Percentiles rank a stretch among this genome's conserved stretches.
Evolutionary conservation across 108 stramenopile species (phyloP).

Genomic region (Cafeteria roenbergensis): DNA sequence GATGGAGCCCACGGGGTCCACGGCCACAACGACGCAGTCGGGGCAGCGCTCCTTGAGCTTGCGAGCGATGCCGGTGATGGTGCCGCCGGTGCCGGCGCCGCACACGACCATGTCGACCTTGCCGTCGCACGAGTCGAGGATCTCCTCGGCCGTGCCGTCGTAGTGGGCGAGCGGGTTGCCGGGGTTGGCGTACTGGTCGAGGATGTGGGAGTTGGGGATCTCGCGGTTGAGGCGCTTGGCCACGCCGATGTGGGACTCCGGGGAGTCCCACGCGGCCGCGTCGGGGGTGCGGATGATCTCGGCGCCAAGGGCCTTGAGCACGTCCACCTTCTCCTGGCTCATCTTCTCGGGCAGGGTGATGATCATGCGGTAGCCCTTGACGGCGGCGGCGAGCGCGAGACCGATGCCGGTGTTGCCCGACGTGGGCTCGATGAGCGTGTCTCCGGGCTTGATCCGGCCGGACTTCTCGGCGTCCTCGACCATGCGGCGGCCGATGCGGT

Average conservation of each 20-base stretch:
- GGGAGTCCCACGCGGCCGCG: conserved; percentile 68
- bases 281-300: conserved; percentile 80
- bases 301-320: conserved; percentile 72
- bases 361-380: conserved; percentile 69
- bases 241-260: conserved; percentile 73
- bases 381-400: conserved; percentile 67
- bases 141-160: conserved; percentile 76
- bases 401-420: conserved; percentile 89
- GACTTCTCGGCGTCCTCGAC: conserved; percentile 37
- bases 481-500: conserved; percentile 60
- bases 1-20: conserved; percentile 56
- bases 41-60: conserved; percentile 63
- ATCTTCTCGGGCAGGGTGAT: conserved; percentile 84
- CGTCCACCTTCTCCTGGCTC: conserved; percentile 80
- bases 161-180: conserved; percentile 78
- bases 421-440: conserved; percentile 86
- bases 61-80: conserved; percentile 56
- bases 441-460: conserved; percentile 64
- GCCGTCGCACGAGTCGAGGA: conserved; percentile 56
- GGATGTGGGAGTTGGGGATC: conserved; percentile 70
- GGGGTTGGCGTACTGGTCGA: conserved; percentile 73
- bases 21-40: conserved; percentile 56
- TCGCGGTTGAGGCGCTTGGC: conserved; percentile 62
- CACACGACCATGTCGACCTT: conserved; percentile 64
- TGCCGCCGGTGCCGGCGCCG: conserved; percentile 31